Percentiles rank a stretch among this genome's conserved stretches.
Evolutionary conservation across 2,329 filamentous ascomycete species (phyloP).

Genomic region (Monosporascus cannonballus): DNA sequence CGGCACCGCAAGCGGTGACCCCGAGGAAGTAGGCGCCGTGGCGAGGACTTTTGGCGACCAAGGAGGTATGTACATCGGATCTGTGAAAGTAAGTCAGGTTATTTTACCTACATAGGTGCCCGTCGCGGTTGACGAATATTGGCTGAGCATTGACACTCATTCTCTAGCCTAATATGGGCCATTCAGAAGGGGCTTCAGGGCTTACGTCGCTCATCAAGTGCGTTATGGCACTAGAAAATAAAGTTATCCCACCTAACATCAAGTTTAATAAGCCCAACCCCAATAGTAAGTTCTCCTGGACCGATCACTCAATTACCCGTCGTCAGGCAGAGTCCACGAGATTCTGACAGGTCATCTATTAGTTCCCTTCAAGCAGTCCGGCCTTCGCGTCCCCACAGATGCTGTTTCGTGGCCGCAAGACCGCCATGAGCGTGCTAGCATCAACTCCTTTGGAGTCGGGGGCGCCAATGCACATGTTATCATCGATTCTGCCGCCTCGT

Average conservation of each 20-base stretch:
- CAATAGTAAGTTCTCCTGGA: conserved; percentile 9
- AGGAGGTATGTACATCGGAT: conserved; percentile 13
- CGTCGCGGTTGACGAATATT: no score
- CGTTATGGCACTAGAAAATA: conserved; percentile 33
- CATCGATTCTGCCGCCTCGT: conserved; percentile 11
- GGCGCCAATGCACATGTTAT: conserved; percentile 30
- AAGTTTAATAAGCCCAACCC: conserved; percentile 29
- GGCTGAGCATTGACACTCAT: no score
- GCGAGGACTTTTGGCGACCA: conserved; percentile 15
- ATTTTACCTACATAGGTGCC: no score
- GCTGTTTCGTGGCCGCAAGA: conserved; percentile 25
- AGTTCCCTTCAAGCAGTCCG: conserved; percentile 20
- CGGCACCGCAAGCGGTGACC: conserved; percentile 31
- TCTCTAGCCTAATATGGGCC: conserved; percentile 31
- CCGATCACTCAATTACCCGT: neutral
- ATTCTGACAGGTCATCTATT: neutral
- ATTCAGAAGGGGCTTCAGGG: conserved; percentile 38
- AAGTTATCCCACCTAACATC: conserved; percentile 33
- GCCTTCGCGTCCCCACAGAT: conserved; percentile 24
- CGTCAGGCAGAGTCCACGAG: neutral
- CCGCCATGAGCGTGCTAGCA: conserved; percentile 16
- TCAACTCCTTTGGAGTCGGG: conserved; percentile 32
- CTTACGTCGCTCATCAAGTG: conserved; percentile 37
- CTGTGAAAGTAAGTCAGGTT: conserved; percentile 10
- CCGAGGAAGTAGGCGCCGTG: conserved; percentile 26